Conservation (phyloP, 1,139 yeast species). For the Yamadazyma dushanensis region DNA sequence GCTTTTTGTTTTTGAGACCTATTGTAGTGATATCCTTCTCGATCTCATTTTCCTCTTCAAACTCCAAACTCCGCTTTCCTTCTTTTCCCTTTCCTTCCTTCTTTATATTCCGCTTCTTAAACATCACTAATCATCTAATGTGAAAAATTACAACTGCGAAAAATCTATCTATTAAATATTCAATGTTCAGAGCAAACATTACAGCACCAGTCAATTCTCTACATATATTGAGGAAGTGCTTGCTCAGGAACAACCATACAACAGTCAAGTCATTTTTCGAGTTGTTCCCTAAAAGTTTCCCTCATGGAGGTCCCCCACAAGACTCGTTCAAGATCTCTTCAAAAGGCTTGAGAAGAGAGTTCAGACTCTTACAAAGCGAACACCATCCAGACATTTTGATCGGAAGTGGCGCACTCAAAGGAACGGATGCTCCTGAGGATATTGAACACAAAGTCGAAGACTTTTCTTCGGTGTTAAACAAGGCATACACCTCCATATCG, state of each 20-base stretch:
- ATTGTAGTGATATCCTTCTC: too few species aligned
- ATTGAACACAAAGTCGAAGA: slow-evolving; percentile 26
- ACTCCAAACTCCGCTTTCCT: slow-evolving; percentile 17
- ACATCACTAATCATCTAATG: too few species aligned
- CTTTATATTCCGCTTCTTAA: slow-evolving; percentile 34
- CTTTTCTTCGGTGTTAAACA: slow-evolving; percentile 59
- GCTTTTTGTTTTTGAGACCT: not conserved
- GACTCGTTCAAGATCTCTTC: slow-evolving; percentile 61
- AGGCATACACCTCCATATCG: slow-evolving; percentile 69
- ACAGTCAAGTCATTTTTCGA: slow-evolving; percentile 42
- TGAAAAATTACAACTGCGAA: not conserved
- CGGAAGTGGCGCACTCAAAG: slow-evolving; percentile 24
- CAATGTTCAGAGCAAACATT: slow-evolving; percentile 3
- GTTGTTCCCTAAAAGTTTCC: slow-evolving; percentile 75
- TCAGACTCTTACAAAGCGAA: slow-evolving; percentile 65
- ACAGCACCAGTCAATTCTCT: too few species aligned
- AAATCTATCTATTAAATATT: not conserved
- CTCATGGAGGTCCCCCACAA: slow-evolving; percentile 65
- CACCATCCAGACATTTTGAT: slow-evolving; percentile 76
- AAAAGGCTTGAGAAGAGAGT: slow-evolving; percentile 66
- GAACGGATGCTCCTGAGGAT: slow-evolving; percentile 9
- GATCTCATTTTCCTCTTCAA: slow-evolving; percentile 3
- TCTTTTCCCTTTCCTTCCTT: slow-evolving; percentile 16
- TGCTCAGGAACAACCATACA: slow-evolving; percentile 4
- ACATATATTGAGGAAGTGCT: too few species aligned